phyloP scores from a whole-genome alignment of 768 basidiomycete species.

The Amanita rubescens region DNA sequence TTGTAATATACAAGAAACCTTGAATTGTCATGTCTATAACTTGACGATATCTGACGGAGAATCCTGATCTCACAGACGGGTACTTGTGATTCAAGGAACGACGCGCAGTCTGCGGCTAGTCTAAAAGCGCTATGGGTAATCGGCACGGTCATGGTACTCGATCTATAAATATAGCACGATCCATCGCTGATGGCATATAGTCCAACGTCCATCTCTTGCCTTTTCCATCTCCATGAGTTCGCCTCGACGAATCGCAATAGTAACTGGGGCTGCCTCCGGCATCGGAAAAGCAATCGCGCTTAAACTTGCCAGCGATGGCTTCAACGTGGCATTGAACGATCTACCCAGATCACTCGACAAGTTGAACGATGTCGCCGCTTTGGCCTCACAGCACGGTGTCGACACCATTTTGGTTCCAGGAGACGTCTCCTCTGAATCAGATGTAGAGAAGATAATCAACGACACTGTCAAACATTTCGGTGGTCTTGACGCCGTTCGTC shows the following conservation, averaged over 20 bases:
- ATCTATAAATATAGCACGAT: no score
- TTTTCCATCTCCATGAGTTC: no score
- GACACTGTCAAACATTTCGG: conserved; percentile 28
- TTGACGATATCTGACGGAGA: no score
- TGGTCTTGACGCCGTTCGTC: conserved; percentile 33
- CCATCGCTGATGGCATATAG: no score
- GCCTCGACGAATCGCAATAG: conserved; percentile 18
- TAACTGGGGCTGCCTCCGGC: conserved; percentile 34
- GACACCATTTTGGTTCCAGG: conserved; percentile 17
- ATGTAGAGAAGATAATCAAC: conserved; percentile 34
- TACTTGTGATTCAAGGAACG: no score
- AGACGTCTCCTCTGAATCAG: conserved; percentile 34
- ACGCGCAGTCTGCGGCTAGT: no score
- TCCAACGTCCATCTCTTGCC: no score
- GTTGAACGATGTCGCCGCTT: conserved; percentile 20
- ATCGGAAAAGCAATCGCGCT: conserved; percentile 42
- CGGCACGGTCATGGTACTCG: no score
- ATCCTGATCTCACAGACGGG: no score
- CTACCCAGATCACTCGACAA: conserved; percentile 20
- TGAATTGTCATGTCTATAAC: no score
- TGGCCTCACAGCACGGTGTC: conserved; percentile 23
- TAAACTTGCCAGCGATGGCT: conserved; percentile 41
- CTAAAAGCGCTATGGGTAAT: no score
- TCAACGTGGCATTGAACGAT: conserved; percentile 41
- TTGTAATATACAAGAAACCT: background rate